phyloP scores from a whole-genome alignment of 2,329 filamentous ascomycete genomes.

The Davidsoniella eucalypti region DNA sequence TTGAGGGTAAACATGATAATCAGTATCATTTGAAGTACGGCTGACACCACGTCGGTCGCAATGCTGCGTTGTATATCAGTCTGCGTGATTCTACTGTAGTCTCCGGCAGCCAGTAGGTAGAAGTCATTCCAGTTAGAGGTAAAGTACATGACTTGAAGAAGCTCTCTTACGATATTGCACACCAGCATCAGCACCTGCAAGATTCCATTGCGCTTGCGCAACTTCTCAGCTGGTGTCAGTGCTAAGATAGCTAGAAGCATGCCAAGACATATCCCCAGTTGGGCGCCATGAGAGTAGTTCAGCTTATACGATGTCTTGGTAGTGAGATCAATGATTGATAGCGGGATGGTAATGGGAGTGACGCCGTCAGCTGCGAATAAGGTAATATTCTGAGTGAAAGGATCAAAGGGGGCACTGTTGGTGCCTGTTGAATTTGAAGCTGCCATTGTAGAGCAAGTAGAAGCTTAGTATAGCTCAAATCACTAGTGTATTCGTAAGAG shows the following conservation, averaged over 20 bases:
- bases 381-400: not conserved
- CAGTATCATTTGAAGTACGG: conserved; percentile 20
- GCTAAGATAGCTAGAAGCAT: conserved; percentile 49
- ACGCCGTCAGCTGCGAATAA: not conserved
- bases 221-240: conserved; percentile 50
- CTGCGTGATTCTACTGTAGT: conserved; percentile 32
- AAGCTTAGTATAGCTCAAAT: no score
- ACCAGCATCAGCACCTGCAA: conserved; percentile 47
- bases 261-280: conserved; percentile 51
- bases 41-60: conserved; percentile 21
- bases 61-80: conserved; percentile 23
- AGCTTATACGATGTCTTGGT: conserved; percentile 21
- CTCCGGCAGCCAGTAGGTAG: conserved; percentile 40
- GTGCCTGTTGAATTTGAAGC: no score
- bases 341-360: not conserved
- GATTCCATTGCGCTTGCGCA: conserved; percentile 45
- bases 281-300: conserved; percentile 49
- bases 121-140: conserved; percentile 43
- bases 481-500: no score
- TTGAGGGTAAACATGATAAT: conserved; percentile 34
- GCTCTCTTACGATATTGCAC: conserved; percentile 41
- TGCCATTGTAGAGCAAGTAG: no score
- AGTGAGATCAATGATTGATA: conserved; percentile 19
- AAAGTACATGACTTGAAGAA: conserved; percentile 41
- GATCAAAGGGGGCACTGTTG: not conserved